phyloP scores from a whole-genome alignment of 441 rosid species.

The Mallotus japonicus region DNA sequence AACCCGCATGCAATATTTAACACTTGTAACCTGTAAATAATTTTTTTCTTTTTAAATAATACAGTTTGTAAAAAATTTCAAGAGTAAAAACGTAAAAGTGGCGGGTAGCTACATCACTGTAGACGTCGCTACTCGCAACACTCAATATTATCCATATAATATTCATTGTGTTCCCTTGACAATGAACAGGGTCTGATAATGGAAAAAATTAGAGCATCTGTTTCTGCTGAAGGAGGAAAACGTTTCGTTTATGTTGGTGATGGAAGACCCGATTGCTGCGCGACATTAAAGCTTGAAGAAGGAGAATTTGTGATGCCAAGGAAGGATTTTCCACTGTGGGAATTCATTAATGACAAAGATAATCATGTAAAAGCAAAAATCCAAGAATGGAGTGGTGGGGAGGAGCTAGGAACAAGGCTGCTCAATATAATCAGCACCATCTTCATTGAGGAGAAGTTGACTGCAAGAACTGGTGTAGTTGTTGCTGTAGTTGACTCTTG shows the following conservation, averaged over 20 bases:
- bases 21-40: no score
- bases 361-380: constrained; percentile 28
- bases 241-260: constrained; percentile 29
- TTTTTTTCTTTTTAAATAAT: no score
- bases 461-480: neutral
- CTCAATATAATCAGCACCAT: constrained; percentile 5
- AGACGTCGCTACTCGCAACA: no score
- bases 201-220: constrained; percentile 24
- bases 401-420: constrained; percentile 23
- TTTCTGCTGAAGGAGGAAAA: neutral
- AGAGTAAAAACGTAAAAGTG: no score
- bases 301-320: constrained; percentile 37
- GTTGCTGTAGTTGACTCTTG: constrained; percentile 23
- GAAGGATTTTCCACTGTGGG: constrained; percentile 33
- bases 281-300: constrained; percentile 26
- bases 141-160: no score
- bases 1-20: no score
- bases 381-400: constrained; percentile 31
- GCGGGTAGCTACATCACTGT: no score
- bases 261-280: constrained; percentile 35
- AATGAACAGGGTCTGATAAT: constrained; percentile 24
- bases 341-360: constrained; percentile 20
- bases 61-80: no score
- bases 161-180: neutral
- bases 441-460: constrained; percentile 15